These are phyloP conservation scores for Laburnicola sp. DNA, from an alignment of 2,329 filamentous ascomycete genomes.

Conservation along the genomic window DNA sequence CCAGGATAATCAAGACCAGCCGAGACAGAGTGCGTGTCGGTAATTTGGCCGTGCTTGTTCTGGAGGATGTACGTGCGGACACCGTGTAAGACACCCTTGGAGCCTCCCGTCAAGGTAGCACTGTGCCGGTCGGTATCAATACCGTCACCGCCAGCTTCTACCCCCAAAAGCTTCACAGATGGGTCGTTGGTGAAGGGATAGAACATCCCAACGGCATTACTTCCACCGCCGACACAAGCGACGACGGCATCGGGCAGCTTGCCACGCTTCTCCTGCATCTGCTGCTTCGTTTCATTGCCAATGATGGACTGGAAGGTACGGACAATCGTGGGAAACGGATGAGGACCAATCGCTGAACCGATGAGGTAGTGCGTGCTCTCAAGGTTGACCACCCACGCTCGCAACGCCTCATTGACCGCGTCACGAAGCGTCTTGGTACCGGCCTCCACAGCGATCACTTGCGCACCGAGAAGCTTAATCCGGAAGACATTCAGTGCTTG, in stretches of 20 bases:
- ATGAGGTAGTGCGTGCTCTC: constrained; percentile 98
- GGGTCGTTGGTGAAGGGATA: constrained; percentile 88
- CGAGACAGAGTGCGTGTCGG: constrained; percentile 93
- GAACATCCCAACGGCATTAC: constrained; percentile 97
- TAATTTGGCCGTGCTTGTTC: constrained; percentile 88
- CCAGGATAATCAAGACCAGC: constrained; percentile 96
- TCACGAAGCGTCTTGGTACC: constrained; percentile 68
- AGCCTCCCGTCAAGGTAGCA: constrained; percentile 82
- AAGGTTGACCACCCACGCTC: constrained; percentile 90
- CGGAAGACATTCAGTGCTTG: constrained; percentile 98
- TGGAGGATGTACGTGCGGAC: constrained; percentile 96
- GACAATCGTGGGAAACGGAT: constrained; percentile 97
- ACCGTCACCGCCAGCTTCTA: constrained; percentile 94
- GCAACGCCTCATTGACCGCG: constrained; percentile 90
- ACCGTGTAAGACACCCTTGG: constrained; percentile 91
- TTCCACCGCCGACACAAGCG: constrained; percentile 93
- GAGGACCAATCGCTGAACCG: constrained; percentile 93
- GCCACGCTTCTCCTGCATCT: constrained; percentile 81
- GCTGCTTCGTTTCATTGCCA: constrained; percentile 88
- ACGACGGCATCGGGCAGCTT: constrained; percentile 95
- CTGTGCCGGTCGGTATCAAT: constrained; percentile 83
- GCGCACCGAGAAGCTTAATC: constrained; percentile 92
- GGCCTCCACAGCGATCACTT: constrained; percentile 89
- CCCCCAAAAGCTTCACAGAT: constrained; percentile 84
- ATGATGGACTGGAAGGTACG: constrained; percentile 98